Evolutionary conservation across 495 filamentous ascomycete genomes (phyloP), one percentile per base, ranked within the genome.

Genomic region (Pyronema omphalodes): DNA sequence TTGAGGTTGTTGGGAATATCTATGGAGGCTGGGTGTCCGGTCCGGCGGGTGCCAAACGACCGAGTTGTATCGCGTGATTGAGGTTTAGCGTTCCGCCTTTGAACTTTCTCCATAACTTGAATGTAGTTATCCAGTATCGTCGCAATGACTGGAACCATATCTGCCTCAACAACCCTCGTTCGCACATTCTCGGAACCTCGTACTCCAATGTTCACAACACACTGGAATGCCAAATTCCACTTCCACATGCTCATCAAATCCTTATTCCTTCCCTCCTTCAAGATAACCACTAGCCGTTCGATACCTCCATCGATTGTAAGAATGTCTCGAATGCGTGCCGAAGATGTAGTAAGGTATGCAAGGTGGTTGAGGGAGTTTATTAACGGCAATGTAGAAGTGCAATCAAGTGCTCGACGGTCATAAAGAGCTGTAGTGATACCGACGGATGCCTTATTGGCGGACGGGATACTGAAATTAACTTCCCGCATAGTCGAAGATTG

Each of bases 211-310:
- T 98, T 98, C 65, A 96, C 88, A 34, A 95, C 88, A 67, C 93
- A 96, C 65, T 96, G 91, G 64, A 98, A 95, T 43, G 91, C 91
- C 51, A 98, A 74, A 64, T 94, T 98, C 91, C 91, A 98, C 72
- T 96, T 96, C 93, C 91, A 98, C 84, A 93, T 93, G 65, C 94
- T 88, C 88, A 95, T 94, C 80, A 94, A 79, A 67, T 96, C 88
- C 71, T 87, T 87, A 65, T 85, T 93, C 66, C 88, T 76, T 57
- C 91, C 91, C 67, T 91, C 84, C 70, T 98, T 98, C 64, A 98
- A 77, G 66, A 98, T 95, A 75, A 86, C 93, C 66, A 98, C 86
- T 58, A 98, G 71, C 58, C 89, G 70, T 74, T 98, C 91, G 63
- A 96, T 86, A 46, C 91, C 91, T 67, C 91, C 91, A 83, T 98